Conservation (phyloP, 2,329 filamentous ascomycete genomes). For the Cladosporium sp. region DNA sequence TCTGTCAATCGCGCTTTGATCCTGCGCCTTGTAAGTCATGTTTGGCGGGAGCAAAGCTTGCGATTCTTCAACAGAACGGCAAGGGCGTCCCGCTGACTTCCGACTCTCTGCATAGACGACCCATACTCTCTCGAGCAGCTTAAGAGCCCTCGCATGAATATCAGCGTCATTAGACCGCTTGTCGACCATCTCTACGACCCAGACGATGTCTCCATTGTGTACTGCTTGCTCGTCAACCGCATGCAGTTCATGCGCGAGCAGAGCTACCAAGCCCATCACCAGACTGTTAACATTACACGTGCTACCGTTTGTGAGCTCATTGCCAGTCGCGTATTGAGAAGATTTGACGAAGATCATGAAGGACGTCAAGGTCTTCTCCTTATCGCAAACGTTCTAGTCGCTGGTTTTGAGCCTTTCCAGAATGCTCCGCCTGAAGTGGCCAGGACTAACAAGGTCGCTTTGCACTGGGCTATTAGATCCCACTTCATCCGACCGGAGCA, state of each 20-base stretch:
- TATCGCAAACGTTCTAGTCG: slow-evolving; percentile 76
- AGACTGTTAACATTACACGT: slow-evolving; percentile 77
- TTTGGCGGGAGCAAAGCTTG: slow-evolving; percentile 19
- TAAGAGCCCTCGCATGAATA: slow-evolving; percentile 77
- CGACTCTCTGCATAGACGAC: slow-evolving; percentile 48
- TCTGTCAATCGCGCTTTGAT: neutral
- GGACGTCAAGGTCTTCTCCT: slow-evolving; percentile 70
- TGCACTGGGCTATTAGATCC: slow-evolving; percentile 46
- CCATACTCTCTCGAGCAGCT: slow-evolving; percentile 73
- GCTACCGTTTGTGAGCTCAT: slow-evolving; percentile 78
- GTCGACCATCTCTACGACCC: slow-evolving; percentile 81
- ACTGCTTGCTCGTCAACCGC: slow-evolving; percentile 80
- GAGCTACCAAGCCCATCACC: slow-evolving; percentile 70
- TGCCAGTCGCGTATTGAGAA: slow-evolving; percentile 73
- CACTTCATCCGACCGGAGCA: slow-evolving; percentile 46
- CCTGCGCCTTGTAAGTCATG: slow-evolving; percentile 3
- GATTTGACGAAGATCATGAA: slow-evolving; percentile 75
- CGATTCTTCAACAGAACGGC: slow-evolving; percentile 20
- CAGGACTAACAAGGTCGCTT: slow-evolving; percentile 53
- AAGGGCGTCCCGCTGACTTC: slow-evolving; percentile 9
- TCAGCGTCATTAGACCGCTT: slow-evolving; percentile 74
- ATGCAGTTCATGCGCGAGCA: slow-evolving; percentile 79
- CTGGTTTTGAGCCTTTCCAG: slow-evolving; percentile 83
- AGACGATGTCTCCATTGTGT: slow-evolving; percentile 79
- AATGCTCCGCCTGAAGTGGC: slow-evolving; percentile 71